These are phyloP conservation scores for Yamadazyma scolyti DNA, from an alignment of 805 yeast species.

Conservation along the genomic window DNA sequence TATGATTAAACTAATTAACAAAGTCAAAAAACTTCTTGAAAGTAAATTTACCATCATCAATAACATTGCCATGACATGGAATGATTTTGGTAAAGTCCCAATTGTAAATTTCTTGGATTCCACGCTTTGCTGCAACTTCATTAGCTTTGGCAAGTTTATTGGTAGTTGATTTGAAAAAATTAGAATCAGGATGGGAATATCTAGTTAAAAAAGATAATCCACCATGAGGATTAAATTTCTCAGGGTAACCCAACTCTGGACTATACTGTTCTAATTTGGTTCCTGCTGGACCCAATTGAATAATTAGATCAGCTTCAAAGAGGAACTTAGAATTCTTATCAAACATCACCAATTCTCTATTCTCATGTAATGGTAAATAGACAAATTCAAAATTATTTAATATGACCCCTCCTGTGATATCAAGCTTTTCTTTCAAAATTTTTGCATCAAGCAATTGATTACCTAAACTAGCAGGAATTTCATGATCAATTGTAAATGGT, in stretches of 20 bases:
- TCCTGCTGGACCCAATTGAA: constrained; percentile 50
- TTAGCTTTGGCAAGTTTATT: constrained; percentile 6
- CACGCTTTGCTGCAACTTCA: constrained; percentile 8
- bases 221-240: constrained; percentile 35
- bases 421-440: constrained; percentile 21
- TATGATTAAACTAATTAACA: too few relatives aligned
- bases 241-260: constrained; percentile 43
- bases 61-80: constrained; percentile 58
- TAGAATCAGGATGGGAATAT: constrained; percentile 34
- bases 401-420: constrained; percentile 36
- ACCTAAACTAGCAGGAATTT: constrained; percentile 30
- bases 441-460: constrained; percentile 25
- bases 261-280: constrained; percentile 41
- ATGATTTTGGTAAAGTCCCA: constrained; percentile 52
- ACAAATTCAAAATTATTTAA: constrained; percentile 48
- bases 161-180: constrained; percentile 5
- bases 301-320: constrained; percentile 57
- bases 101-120: constrained; percentile 23
- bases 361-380: constrained; percentile 53
- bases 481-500: constrained; percentile 37
- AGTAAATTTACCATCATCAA: constrained; percentile 35
- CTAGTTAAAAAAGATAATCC: constrained; percentile 43
- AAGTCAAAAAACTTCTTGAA: constrained; percentile 17
- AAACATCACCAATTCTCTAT: constrained; percentile 54
- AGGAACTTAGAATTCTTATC: constrained; percentile 46